phyloP scores from a whole-genome alignment of 306 rosid species.

The Mimosa bimucronata region DNA sequence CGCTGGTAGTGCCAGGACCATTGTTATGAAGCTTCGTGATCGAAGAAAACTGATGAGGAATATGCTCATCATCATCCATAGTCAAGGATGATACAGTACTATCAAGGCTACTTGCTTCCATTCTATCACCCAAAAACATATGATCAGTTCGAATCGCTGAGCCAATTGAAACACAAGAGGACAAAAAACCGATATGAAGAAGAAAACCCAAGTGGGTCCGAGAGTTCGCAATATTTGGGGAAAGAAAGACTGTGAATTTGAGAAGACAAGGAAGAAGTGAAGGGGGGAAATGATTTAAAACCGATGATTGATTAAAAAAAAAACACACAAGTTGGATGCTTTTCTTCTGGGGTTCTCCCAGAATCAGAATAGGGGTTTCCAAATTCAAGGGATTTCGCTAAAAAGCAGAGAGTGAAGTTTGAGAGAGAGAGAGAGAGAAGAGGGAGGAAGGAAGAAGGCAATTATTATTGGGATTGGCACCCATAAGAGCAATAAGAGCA shows the following conservation, averaged over 20 bases:
- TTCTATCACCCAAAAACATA: constrained; percentile 30
- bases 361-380: not conserved
- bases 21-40: constrained; percentile 47
- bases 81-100: constrained; percentile 44
- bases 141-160: constrained; percentile 9
- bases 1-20: constrained; percentile 48
- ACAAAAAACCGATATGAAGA: not conserved
- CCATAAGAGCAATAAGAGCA: not conserved
- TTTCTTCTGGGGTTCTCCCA: constrained; percentile 9
- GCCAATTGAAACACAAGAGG: not conserved
- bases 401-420: not conserved
- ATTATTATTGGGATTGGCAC: not conserved
- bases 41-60: constrained; percentile 46
- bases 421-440: constrained; percentile 7
- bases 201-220: constrained; percentile 20
- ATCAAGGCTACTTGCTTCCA: constrained; percentile 50
- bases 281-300: constrained; percentile 2
- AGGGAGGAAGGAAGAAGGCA: not conserved
- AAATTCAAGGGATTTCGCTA: constrained; percentile 2
- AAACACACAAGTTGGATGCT: not conserved
- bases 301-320: not conserved
- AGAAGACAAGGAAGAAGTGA: not conserved
- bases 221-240: constrained; percentile 26
- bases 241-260: too few relatives aligned
- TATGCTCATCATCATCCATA: constrained; percentile 50